Conservation (phyloP, 2,329 filamentous ascomycete genomes). For the Pezicula radicicola region DNA sequence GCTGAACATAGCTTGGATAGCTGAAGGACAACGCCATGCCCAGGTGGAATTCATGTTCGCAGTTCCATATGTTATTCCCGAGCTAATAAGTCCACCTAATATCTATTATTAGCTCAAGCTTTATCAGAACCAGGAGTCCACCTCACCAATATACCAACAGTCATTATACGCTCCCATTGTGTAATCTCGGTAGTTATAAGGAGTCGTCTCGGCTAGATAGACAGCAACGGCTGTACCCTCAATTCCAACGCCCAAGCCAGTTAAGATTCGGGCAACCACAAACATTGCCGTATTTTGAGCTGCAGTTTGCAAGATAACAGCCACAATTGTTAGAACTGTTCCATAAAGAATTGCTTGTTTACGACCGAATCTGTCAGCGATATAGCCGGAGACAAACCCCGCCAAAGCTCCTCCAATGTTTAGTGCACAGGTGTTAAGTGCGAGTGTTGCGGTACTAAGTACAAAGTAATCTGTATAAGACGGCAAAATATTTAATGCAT, state of each 20-base stretch:
- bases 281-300: constrained; percentile 22
- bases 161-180: constrained; percentile 35
- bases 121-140: too few species aligned
- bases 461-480: constrained; percentile 54
- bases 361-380: constrained; percentile 35
- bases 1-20: not conserved
- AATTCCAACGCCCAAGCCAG: constrained; percentile 15
- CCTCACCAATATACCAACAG: constrained; percentile 26
- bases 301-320: constrained; percentile 21
- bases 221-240: constrained; percentile 38
- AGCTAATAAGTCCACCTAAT: constrained; percentile 30
- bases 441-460: constrained; percentile 48
- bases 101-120: too few species aligned
- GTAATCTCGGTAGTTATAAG: constrained; percentile 40
- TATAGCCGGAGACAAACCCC: constrained; percentile 35
- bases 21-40: constrained; percentile 32
- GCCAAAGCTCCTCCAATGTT: constrained; percentile 49
- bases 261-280: constrained; percentile 17
- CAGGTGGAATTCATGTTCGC: constrained; percentile 31
- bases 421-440: constrained; percentile 52
- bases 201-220: constrained; percentile 47
- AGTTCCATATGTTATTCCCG: constrained; percentile 33
- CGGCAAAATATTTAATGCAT: constrained; percentile 54
- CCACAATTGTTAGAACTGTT: constrained; percentile 18
- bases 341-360: constrained; percentile 20